Percentiles rank a stretch among this genome's conserved stretches.
Conservation (phyloP, 2,329 filamentous ascomycete species). For the Albifimbria verrucaria region DNA sequence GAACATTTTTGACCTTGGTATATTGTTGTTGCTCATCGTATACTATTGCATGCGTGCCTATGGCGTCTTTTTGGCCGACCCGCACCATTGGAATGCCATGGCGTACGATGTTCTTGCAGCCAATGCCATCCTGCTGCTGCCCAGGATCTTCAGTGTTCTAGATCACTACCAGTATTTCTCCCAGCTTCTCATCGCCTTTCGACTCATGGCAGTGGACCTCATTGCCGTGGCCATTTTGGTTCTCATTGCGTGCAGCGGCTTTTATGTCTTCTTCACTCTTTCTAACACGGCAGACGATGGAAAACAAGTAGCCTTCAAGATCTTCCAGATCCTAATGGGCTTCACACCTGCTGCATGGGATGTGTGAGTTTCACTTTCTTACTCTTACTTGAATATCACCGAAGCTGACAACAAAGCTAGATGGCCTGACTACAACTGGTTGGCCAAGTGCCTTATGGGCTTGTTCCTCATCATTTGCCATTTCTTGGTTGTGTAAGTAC, state of each 20-base stretch:
- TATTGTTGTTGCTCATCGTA: constrained; percentile 76
- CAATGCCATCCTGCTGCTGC: constrained; percentile 84
- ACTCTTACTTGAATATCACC: background rate
- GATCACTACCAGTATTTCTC: constrained; percentile 97
- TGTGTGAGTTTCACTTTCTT: constrained; percentile 47
- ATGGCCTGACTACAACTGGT: constrained; percentile 70
- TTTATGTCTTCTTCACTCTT: constrained; percentile 90
- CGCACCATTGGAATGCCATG: constrained; percentile 71
- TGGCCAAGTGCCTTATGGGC: constrained; percentile 73
- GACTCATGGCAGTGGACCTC: constrained; percentile 88
- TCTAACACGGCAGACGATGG: constrained; percentile 70
- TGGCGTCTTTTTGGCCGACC: constrained; percentile 77
- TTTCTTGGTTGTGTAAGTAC: constrained; percentile 74
- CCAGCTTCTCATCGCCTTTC: constrained; percentile 88
- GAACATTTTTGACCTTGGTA: constrained; percentile 93
- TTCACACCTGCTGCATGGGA: constrained; percentile 96
- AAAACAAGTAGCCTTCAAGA: constrained; percentile 75
- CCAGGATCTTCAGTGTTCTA: constrained; percentile 85
- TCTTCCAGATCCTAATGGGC: constrained; percentile 94
- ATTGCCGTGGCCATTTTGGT: constrained; percentile 82
- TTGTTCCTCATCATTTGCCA: constrained; percentile 92
- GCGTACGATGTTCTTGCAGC: constrained; percentile 93
- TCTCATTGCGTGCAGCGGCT: constrained; percentile 85
- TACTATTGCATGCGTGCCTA: constrained; percentile 91
- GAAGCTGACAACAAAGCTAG: constrained; percentile 26